Percentiles rank a stretch among this genome's conserved stretches.
Evolutionary conservation across 257 asterid genomes (phyloP).

Genomic region (Lithospermum erythrorhizon): DNA sequence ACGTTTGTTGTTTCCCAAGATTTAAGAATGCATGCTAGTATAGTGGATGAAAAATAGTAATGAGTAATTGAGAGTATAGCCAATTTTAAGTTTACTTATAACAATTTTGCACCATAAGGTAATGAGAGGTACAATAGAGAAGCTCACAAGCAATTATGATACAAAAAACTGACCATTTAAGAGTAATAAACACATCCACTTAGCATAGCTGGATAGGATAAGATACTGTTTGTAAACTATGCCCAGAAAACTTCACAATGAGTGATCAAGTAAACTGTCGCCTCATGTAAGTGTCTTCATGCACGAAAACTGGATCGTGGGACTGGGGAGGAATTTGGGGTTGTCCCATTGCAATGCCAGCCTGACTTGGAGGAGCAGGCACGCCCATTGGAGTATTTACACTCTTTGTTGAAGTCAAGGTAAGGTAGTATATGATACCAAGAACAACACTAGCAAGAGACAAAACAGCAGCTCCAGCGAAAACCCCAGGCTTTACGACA

Average conservation of each 20-base stretch:
- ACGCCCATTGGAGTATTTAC: constrained; percentile 26
- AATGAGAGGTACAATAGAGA: no score
- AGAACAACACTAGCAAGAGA: constrained; percentile 64
- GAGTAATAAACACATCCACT: no score
- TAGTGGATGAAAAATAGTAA: no score
- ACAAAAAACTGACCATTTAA: no score
- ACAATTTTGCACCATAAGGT: no score
- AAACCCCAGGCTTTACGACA: constrained; percentile 79
- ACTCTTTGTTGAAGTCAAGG: constrained; percentile 36
- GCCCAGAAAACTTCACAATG: background rate
- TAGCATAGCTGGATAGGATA: no score
- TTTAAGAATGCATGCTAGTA: no score
- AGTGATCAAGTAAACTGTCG: constrained; percentile 44
- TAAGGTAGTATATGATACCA: constrained; percentile 53
- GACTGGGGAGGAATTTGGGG: constrained; percentile 55
- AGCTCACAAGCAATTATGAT: no score
- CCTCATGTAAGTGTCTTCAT: constrained; percentile 81
- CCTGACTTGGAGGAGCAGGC: constrained; percentile 33
- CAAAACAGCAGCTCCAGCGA: constrained; percentile 74
- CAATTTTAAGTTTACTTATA: no score
- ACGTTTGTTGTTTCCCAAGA: no score
- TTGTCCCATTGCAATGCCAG: constrained; percentile 76
- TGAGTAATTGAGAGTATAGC: no score
- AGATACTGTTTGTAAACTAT: background rate
- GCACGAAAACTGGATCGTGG: constrained; percentile 74